Evolutionary conservation across 495 filamentous ascomycete genomes (phyloP).

Genomic region (Penicillium paradoxum): DNA sequence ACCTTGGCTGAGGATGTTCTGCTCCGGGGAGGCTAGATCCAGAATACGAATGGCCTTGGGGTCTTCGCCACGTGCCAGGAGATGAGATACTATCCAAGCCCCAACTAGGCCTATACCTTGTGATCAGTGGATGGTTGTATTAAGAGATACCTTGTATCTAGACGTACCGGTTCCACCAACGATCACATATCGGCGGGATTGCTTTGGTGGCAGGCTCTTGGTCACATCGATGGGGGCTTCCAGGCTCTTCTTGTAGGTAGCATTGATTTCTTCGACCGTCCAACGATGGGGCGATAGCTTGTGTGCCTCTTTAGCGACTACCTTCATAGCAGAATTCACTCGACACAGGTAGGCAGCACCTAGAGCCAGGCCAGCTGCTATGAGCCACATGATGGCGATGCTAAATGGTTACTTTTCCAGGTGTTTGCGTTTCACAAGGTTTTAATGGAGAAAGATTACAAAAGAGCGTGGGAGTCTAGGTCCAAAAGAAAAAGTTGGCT

Average conservation of each 20-base stretch:
- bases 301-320: conserved; percentile 42
- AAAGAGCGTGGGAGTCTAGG: neutral
- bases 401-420: neutral
- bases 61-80: conserved; percentile 50
- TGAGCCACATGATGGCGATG: conserved; percentile 5
- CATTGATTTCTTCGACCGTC: conserved; percentile 45
- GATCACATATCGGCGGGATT: conserved; percentile 52
- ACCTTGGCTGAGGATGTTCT: conserved; percentile 34
- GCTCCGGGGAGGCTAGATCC: conserved; percentile 44
- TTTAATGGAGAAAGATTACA: neutral
- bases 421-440: neutral
- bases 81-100: conserved; percentile 49
- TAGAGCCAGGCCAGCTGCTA: conserved; percentile 20
- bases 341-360: conserved; percentile 43
- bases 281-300: conserved; percentile 46
- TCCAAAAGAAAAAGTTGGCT: neutral
- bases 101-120: conserved; percentile 48
- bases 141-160: neutral
- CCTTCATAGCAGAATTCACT: conserved; percentile 46
- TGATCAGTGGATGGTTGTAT: neutral
- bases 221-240: conserved; percentile 43
- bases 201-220: conserved; percentile 47
- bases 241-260: conserved; percentile 43
- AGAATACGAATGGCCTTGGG: conserved; percentile 51
- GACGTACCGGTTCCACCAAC: conserved; percentile 54